Evolutionary conservation across 2,329 filamentous ascomycete genomes (phyloP).

Genomic region (Aspergillus persii): DNA sequence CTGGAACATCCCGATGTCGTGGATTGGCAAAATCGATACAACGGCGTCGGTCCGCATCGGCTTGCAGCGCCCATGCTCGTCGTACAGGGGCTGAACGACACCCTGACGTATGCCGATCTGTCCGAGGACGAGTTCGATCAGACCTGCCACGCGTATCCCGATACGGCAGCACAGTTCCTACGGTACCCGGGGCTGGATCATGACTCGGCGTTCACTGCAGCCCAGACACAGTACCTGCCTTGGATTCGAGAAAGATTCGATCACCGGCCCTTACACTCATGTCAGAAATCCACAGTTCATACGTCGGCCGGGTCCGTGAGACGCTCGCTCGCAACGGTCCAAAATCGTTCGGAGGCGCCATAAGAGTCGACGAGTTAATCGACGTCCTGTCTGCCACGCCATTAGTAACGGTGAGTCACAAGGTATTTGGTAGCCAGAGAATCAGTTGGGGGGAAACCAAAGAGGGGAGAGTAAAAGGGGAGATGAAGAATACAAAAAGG

Average conservation of each 20-base stretch:
- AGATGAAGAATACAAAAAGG: neutral
- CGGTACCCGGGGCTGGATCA: neutral
- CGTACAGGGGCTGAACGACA: neutral
- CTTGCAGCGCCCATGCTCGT: conserved; percentile 2
- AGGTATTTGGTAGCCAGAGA: too few species aligned
- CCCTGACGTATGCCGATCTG: neutral
- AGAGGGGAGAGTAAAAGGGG: neutral
- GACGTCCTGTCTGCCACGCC: neutral
- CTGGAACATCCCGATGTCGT: conserved; percentile 1
- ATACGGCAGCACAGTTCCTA: neutral
- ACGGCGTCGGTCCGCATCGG: neutral
- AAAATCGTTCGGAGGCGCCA: too few species aligned
- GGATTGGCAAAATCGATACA: neutral
- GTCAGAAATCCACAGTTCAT: neutral
- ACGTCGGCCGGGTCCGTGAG: neutral
- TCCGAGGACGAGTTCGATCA: neutral
- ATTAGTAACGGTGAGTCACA: neutral
- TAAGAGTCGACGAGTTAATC: neutral
- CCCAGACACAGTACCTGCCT: neutral
- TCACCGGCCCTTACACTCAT: neutral
- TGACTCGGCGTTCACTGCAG: neutral
- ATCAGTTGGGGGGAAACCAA: too few species aligned
- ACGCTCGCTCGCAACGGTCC: too few species aligned
- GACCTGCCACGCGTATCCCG: neutral
- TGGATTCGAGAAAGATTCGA: neutral